Evolutionary conservation across 2,329 filamentous ascomycete species (phyloP).

Genomic region (Rutstroemia sp.): DNA sequence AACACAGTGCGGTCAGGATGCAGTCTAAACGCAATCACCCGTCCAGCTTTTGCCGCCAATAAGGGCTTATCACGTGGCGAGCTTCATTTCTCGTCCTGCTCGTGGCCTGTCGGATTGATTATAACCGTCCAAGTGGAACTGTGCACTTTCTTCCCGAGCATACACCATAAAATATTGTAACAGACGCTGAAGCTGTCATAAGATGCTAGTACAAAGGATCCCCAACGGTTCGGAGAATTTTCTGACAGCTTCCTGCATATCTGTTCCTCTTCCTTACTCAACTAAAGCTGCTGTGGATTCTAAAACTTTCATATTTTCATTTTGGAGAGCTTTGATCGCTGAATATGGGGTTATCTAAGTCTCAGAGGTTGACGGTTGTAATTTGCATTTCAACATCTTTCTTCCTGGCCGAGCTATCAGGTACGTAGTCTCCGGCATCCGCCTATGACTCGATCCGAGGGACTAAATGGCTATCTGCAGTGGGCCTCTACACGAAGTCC

Average conservation of each 20-base stretch:
- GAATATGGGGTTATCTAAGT: slow-evolving; percentile 7
- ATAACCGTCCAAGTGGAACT: slow-evolving; percentile 1
- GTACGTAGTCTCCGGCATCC: slow-evolving; percentile 21
- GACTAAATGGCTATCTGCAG: slow-evolving; percentile 28
- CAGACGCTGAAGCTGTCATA: neutral
- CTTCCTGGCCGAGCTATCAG: slow-evolving; percentile 39
- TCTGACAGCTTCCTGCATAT: slow-evolving; percentile 8
- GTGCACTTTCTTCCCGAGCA: neutral
- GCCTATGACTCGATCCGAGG: neutral
- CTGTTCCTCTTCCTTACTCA: slow-evolving; percentile 6
- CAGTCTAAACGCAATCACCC: slow-evolving; percentile 8
- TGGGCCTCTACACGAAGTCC: slow-evolving; percentile 64
- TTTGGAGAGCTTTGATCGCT: neutral
- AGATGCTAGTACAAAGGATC: neutral
- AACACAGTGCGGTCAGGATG: neutral
- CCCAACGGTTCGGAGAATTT: slow-evolving; percentile 5
- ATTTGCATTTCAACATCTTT: slow-evolving; percentile 40
- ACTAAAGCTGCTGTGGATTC: slow-evolving; percentile 4
- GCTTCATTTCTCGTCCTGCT: slow-evolving; percentile 7
- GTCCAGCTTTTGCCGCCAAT: slow-evolving; percentile 3
- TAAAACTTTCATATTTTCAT: neutral
- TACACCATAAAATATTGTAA: neutral
- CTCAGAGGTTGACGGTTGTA: slow-evolving; percentile 28
- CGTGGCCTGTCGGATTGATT: neutral
- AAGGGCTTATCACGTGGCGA: slow-evolving; percentile 3